Percentiles rank a stretch among this genome's conserved stretches.
Evolutionary conservation across 1,139 yeast species (phyloP).

Genomic region (Entelexis paramagnoliae): DNA sequence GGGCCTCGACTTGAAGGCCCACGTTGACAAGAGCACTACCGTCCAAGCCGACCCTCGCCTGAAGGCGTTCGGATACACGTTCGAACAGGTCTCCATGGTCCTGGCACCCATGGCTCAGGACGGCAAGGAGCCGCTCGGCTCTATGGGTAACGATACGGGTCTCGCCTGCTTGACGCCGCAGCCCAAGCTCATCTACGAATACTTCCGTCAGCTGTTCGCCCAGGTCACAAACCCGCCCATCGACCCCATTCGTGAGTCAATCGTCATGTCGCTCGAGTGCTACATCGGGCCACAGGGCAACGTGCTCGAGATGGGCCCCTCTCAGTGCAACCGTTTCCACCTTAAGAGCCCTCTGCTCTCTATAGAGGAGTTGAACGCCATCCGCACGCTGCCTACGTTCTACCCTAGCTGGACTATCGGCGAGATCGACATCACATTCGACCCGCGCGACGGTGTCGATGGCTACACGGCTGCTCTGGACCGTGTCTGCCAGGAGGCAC

Average conservation of each 20-base stretch:
- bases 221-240: conserved; percentile 98
- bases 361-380: conserved; percentile 61
- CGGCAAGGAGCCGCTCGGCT: conserved; percentile 91
- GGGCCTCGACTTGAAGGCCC: conserved; percentile 33
- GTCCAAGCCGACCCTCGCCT: conserved; percentile 77
- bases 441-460: conserved; percentile 65
- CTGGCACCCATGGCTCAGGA: conserved; percentile 88
- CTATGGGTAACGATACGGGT: conserved; percentile 99
- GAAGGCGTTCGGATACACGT: conserved; percentile 81
- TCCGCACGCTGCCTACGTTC: conserved; percentile 57
- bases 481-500: conserved; percentile 77
- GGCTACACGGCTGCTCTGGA: conserved; percentile 84
- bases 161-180: conserved; percentile 90
- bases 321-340: conserved; percentile 80
- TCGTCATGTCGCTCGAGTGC: conserved; percentile 95
- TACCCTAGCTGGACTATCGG: conserved; percentile 82
- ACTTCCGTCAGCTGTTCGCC: conserved; percentile 92
- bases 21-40: conserved; percentile 29
- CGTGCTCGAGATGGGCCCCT: conserved; percentile 80
- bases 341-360: conserved; percentile 75
- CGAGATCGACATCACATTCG: conserved; percentile 81
- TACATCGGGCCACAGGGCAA: conserved; percentile 97
- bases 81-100: conserved; percentile 74
- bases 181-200: conserved; percentile 82
- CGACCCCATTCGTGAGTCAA: conserved; percentile 93